Conservation (phyloP, 768 basidiomycete genomes). For the Fomitopsis pulvina region DNA sequence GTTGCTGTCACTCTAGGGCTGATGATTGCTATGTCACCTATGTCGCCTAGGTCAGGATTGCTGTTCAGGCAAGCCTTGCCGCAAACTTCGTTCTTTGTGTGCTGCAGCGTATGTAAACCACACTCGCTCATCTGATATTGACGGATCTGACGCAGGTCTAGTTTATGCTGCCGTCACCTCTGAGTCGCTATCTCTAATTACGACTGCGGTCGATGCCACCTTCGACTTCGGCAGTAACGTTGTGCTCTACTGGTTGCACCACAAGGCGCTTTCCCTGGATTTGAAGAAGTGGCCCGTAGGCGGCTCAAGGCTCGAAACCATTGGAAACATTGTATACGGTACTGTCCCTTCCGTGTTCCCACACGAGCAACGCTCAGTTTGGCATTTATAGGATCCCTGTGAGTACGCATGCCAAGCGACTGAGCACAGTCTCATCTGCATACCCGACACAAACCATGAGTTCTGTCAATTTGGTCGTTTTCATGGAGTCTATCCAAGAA, state of each 20-base stretch:
- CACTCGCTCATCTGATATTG: background rate
- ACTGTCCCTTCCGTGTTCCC: slow-evolving; percentile 9
- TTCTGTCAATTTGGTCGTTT: slow-evolving; percentile 84
- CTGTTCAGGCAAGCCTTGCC: slow-evolving; percentile 76
- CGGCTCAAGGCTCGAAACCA: slow-evolving; percentile 84
- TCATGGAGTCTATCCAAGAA: slow-evolving; percentile 80
- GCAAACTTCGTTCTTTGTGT: slow-evolving; percentile 69
- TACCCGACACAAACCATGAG: slow-evolving; percentile 65
- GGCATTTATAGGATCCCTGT: slow-evolving; percentile 42
- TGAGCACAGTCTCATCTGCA: background rate
- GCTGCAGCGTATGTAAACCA: slow-evolving; percentile 56
- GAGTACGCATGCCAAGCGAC: slow-evolving; percentile 8
- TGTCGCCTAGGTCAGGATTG: slow-evolving; percentile 71
- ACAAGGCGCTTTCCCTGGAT: slow-evolving; percentile 65
- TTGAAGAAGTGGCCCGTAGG: slow-evolving; percentile 88
- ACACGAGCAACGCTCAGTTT: background rate
- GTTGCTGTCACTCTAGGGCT: background rate
- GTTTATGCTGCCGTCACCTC: slow-evolving; percentile 92
- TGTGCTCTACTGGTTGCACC: slow-evolving; percentile 74
- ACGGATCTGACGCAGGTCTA: too few relatives aligned
- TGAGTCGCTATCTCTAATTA: slow-evolving; percentile 76
- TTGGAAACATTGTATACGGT: slow-evolving; percentile 87
- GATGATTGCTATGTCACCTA: background rate
- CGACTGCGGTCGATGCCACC: slow-evolving; percentile 84
- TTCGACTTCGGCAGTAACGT: slow-evolving; percentile 83